phyloP scores from a whole-genome alignment of 129 eudicot species.

The Lactuca saligna region DNA sequence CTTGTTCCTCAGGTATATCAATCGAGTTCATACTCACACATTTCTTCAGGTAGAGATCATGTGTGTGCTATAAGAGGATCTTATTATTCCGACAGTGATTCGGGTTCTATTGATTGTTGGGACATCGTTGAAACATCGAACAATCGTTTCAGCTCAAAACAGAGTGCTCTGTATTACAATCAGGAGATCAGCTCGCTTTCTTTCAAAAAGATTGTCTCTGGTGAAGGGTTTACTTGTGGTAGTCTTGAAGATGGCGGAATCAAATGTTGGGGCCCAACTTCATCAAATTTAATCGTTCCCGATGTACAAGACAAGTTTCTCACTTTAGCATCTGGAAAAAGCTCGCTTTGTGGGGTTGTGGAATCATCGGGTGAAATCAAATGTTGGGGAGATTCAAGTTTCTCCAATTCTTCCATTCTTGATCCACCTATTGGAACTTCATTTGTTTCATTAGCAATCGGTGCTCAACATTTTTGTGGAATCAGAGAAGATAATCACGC shows the following conservation, averaged over 20 bases:
- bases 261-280: slow-evolving; percentile 92
- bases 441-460: slow-evolving; percentile 69
- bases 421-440: slow-evolving; percentile 51
- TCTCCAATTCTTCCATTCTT: slow-evolving; percentile 6
- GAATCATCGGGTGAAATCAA: slow-evolving; percentile 63
- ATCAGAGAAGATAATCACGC: slow-evolving; percentile 81
- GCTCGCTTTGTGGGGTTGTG: slow-evolving; percentile 59
- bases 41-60: slow-evolving; percentile 82
- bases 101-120: slow-evolving; percentile 85
- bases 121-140: slow-evolving; percentile 46
- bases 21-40: slow-evolving; percentile 51
- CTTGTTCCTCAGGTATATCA: slow-evolving; percentile 62
- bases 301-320: slow-evolving; percentile 39
- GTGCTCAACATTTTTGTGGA: slow-evolving; percentile 77
- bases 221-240: slow-evolving; percentile 91
- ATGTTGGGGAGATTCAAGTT: slow-evolving; percentile 66
- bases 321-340: slow-evolving; percentile 51
- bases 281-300: slow-evolving; percentile 38
- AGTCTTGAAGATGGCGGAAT: slow-evolving; percentile 53
- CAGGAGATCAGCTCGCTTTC: slow-evolving; percentile 43
- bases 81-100: slow-evolving; percentile 58
- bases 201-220: slow-evolving; percentile 65
- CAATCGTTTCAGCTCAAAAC: slow-evolving; percentile 40
- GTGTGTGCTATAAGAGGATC: slow-evolving; percentile 84
- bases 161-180: slow-evolving; percentile 55